Evolutionary conservation across 805 yeast genomes (phyloP), one percentile per base, ranked within the genome.

Genomic region (Starmerella riodocensis): DNA sequence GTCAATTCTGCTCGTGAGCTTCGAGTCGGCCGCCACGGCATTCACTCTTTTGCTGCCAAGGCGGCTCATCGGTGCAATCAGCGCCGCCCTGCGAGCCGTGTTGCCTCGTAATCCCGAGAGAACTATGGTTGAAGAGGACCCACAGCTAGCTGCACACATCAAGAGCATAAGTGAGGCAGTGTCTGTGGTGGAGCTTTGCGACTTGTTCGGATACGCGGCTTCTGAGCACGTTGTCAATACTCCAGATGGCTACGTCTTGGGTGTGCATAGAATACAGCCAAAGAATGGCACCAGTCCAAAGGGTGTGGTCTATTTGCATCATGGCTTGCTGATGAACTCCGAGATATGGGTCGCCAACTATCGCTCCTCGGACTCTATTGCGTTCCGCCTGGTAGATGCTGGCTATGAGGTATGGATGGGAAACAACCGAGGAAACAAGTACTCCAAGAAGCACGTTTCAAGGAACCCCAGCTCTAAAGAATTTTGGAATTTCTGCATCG

Each of bases 351-450:
- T 75, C 54, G 69, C 74, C 55, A 60, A 62, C 39, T 41, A 63
- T 41, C 58, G 69, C 43, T 65, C 69, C 43, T 43, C 60, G 47
- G 64, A 67, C 34, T 74, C 76, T 46, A 60, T 91, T 34, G 95
- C 97, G 0, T 78, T 81, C 55, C 62, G 73, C 2, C 65, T 88
- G 25, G 78, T 78, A 42, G 91, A 84, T 43, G 58, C 75, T 30
- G 96, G 96, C 1, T 88, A 76, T 58, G 97, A 91, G 54, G 96
- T 88, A 5, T 88, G 93, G 88, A 64, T 88, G 48, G 97, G 97
- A 1, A 83, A 83, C 57, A 84, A 83, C 54, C 67, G 94, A 42
- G 94, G 94, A 9, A 91, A 88, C 61, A 91, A 88, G 62, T 88
- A 88, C 61, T 78, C 93, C 3, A 76, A 78, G 43, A 85, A 85